A percentile compares a stretch with the other conserved stretches of the same genome.
Conservation (phyloP, 345 rosid species). For the Camelina sativa region DNA sequence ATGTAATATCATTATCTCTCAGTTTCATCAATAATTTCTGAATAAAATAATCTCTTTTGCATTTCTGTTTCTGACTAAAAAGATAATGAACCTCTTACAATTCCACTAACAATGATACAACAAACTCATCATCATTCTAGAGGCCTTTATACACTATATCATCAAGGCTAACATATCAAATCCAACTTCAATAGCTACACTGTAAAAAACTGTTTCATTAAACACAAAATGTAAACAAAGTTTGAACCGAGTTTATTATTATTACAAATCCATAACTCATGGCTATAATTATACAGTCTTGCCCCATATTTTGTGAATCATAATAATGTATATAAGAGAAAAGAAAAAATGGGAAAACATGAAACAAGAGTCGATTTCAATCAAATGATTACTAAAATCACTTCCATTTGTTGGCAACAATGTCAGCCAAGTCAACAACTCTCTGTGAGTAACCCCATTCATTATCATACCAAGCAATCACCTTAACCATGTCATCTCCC, state of each 20-base stretch:
- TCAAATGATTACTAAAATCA: slow-evolving; percentile 39
- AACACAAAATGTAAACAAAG: slow-evolving; percentile 7
- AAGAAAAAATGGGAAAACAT: background rate
- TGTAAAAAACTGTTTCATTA: background rate
- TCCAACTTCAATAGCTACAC: background rate
- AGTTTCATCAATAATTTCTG: background rate
- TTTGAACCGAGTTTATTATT: slow-evolving; percentile 19
- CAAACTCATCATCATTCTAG: background rate
- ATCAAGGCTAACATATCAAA: background rate
- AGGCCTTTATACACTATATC: background rate
- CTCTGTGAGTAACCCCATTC: slow-evolving; percentile 99
- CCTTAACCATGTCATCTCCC: slow-evolving; percentile 99
- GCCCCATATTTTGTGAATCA: slow-evolving; percentile 24
- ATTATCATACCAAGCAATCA: slow-evolving; percentile 96
- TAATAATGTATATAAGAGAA: slow-evolving; percentile 5
- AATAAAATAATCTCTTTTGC: slow-evolving; percentile 3
- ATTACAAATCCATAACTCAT: slow-evolving; percentile 38
- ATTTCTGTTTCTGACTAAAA: background rate
- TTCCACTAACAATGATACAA: background rate
- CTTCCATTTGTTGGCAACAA: slow-evolving; percentile 90
- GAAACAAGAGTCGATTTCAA: slow-evolving; percentile 23
- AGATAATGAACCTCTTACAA: background rate
- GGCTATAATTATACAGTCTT: slow-evolving; percentile 29
- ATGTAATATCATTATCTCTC: slow-evolving; percentile 26
- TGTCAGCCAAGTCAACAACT: slow-evolving; percentile 94